Evolutionary conservation across 2,329 filamentous ascomycete species (phyloP).

Genomic region (Botrytis byssoidea): DNA sequence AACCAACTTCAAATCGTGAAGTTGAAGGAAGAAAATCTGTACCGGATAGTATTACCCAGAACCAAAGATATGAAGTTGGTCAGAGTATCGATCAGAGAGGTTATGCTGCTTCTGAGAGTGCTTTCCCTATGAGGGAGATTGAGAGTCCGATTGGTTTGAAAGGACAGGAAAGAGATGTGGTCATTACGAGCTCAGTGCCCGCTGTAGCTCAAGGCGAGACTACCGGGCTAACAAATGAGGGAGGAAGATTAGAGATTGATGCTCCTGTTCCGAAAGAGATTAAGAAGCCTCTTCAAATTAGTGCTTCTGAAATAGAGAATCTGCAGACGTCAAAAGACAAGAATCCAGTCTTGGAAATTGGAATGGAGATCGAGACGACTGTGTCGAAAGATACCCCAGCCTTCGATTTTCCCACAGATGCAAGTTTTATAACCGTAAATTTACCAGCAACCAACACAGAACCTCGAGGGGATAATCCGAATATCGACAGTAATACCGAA

Average conservation of each 20-base stretch:
- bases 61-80: background rate
- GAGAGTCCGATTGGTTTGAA: background rate
- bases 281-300: background rate
- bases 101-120: background rate
- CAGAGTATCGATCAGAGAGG: background rate
- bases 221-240: background rate
- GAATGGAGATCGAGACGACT: background rate
- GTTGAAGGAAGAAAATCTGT: background rate
- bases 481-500: too few species aligned
- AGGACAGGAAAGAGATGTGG: background rate
- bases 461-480: background rate
- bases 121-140: background rate
- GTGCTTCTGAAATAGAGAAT: background rate
- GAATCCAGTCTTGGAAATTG: background rate
- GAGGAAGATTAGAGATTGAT: background rate
- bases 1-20: conserved; percentile 16
- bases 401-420: background rate
- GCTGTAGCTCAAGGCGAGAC: background rate
- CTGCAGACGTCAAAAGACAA: too few species aligned
- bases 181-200: background rate
- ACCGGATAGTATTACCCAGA: conserved; percentile 15
- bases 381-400: background rate
- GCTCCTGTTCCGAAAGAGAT: background rate
- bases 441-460: background rate
- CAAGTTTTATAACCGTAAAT: background rate